Evolutionary conservation across 2,329 filamentous ascomycete species (phyloP), one percentile per base, ranked within the genome.

Genomic region (Fusarium nisikadoi): DNA sequence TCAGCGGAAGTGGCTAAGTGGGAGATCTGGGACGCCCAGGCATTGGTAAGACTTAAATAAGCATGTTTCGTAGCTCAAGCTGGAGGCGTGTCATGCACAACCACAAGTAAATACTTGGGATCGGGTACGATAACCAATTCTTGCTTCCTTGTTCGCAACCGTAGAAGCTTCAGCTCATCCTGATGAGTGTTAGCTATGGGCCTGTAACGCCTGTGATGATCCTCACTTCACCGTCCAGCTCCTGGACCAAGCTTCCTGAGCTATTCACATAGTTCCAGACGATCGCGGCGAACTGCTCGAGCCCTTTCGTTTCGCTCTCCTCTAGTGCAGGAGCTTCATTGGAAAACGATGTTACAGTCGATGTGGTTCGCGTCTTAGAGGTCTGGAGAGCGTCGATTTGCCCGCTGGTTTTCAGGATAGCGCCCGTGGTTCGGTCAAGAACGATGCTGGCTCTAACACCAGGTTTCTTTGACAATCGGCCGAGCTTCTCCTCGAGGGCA

Each of bases 121-220:
- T 95, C 93, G 80, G 93, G 93, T 25, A 95, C 92, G 77, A 96
- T 93, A 65, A 96, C 92, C 70, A 96, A 83, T 81, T 97, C 94
- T 75, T 94, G 92, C 81, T 93, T 94, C 84, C 91, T 94, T n/a
- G 93, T 95, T 72, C 94, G 88, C 72, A 97, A 79, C 70, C 93
- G 87, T 56, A 96, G 81, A 52, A 96, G 84, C 82, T 91, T 94
- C 70, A 95, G 82, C 79, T 95, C 93, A 76, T 96, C 93, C 87
- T 92, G 71, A 55, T 38, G 3, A 49, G 25, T n/a, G 61, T 81
- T 56, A 81, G 79, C 43, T 25, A 23, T 60, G 39, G 29, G 59
- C 25, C 66, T 36, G 63, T 55, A 50, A 62, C 33, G 56, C 42
- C 36, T 20, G 58, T 43, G 38, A 52, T 36, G 20, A 29, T 50